These are phyloP conservation scores for Podospora anserina DNA, from an alignment of 495 filamentous ascomycete species.

Conservation along the genomic window DNA sequence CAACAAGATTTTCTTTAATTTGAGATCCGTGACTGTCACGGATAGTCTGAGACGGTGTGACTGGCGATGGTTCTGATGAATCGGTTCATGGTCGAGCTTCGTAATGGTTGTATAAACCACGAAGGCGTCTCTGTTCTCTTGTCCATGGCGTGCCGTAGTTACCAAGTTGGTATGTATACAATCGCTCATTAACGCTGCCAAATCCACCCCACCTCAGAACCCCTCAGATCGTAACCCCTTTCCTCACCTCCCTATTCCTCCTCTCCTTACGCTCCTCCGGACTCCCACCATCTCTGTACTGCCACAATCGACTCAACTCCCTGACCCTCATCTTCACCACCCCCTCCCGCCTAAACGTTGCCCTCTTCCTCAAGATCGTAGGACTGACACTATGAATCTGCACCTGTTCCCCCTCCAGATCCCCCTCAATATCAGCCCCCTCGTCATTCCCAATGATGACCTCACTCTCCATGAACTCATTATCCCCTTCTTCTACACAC, in stretches of 20 bases:
- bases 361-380: conserved; percentile 14
- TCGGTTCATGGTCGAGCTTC: no score
- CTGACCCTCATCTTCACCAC: conserved; percentile 52
- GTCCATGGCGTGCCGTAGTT: no score
- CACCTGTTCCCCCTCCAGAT: conserved; percentile 32
- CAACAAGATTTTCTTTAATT: no score
- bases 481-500: conserved; percentile 30
- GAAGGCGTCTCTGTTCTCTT: no score
- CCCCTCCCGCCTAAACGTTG: conserved; percentile 7
- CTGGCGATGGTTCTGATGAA: no score
- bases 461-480: conserved; percentile 58
- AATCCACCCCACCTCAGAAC: background rate
- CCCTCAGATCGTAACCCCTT: background rate
- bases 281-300: conserved; percentile 65
- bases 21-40: no score
- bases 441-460: conserved; percentile 38
- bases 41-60: no score
- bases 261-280: conserved; percentile 34
- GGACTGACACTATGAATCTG: conserved; percentile 34
- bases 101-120: no score
- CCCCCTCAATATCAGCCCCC: conserved; percentile 22
- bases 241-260: background rate
- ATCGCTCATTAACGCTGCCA: no score
- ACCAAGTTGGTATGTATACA: no score
- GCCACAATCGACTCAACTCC: conserved; percentile 70